phyloP scores from a whole-genome alignment of 768 basidiomycete genomes.

The Xanthoconium stramineum region DNA sequence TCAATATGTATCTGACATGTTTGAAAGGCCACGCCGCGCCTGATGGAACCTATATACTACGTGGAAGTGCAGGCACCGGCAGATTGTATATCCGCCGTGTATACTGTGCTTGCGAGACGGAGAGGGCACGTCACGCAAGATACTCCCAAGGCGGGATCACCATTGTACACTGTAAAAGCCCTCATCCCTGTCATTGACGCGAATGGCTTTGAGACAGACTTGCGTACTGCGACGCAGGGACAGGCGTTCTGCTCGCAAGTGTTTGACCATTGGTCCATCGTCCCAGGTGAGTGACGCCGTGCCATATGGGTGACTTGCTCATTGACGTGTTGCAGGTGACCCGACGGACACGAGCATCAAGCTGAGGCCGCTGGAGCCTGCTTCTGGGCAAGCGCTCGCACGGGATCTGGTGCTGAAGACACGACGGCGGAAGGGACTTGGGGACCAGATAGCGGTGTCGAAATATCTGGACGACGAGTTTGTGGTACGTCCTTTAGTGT shows the following conservation, averaged over 20 bases:
- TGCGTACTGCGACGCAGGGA: slow-evolving; percentile 96
- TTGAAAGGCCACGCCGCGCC: slow-evolving; percentile 82
- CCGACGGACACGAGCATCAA: slow-evolving; percentile 97
- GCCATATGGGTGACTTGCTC: not conserved
- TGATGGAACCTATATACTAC: slow-evolving; percentile 98
- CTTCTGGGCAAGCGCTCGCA: slow-evolving; percentile 92
- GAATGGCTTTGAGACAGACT: slow-evolving; percentile 97
- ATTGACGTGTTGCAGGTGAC: slow-evolving; percentile 58
- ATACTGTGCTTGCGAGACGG: slow-evolving; percentile 96
- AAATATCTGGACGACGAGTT: slow-evolving; percentile 98
- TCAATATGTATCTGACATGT: not conserved
- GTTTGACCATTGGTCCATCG: slow-evolving; percentile 98
- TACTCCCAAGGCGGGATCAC: slow-evolving; percentile 96
- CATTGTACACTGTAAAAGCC: slow-evolving; percentile 96
- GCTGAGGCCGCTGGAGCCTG: slow-evolving; percentile 93
- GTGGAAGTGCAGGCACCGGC: slow-evolving; percentile 99
- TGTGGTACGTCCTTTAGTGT: slow-evolving; percentile 53
- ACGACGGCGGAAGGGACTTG: slow-evolving; percentile 91
- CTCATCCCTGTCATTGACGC: slow-evolving; percentile 98
- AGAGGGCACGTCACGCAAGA: slow-evolving; percentile 99
- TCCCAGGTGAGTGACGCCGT: slow-evolving; percentile 66
- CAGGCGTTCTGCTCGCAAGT: slow-evolving; percentile 98
- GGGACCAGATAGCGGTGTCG: slow-evolving; percentile 95
- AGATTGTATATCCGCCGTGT: slow-evolving; percentile 97
- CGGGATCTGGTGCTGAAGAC: slow-evolving; percentile 96